A percentile compares a stretch with the other conserved stretches of the same genome.
phyloP scores from a whole-genome alignment of 306 rosid genomes.

The Begonia loranthoides region DNA sequence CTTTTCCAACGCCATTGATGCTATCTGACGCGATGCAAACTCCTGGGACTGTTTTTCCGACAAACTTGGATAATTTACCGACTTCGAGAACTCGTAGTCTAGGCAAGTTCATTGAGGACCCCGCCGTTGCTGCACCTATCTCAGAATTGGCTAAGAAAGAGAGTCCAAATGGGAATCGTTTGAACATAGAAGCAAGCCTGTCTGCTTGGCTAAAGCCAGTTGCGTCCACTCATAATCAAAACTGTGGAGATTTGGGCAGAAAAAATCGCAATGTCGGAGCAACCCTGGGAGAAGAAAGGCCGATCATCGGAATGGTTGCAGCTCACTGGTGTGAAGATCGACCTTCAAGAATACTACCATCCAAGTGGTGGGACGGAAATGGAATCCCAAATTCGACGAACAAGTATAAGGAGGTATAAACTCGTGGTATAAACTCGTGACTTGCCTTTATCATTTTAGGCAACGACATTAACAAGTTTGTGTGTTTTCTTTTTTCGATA shows the following conservation, averaged over 20 bases:
- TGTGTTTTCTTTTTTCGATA: slow-evolving; percentile 6
- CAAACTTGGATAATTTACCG: slow-evolving; percentile 22
- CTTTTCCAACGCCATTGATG: slow-evolving; percentile 69
- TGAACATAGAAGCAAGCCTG: slow-evolving; percentile 48
- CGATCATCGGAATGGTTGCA: slow-evolving; percentile 62
- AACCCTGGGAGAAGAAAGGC: slow-evolving; percentile 46
- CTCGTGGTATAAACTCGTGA: slow-evolving; percentile 2
- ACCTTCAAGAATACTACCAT: slow-evolving; percentile 33
- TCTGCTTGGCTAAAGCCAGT: slow-evolving; percentile 58
- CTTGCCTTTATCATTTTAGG: not conserved
- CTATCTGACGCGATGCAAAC: slow-evolving; percentile 84
- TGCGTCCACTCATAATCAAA: slow-evolving; percentile 12
- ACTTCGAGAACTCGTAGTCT: slow-evolving; percentile 35
- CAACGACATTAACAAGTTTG: too few species aligned
- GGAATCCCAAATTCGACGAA: slow-evolving; percentile 91
- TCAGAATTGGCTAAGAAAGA: slow-evolving; percentile 19
- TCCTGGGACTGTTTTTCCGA: slow-evolving; percentile 81
- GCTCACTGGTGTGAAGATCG: slow-evolving; percentile 64
- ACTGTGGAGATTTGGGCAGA: slow-evolving; percentile 15
- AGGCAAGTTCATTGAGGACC: slow-evolving; percentile 33
- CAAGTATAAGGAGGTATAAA: slow-evolving; percentile 89
- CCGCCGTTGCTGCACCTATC: slow-evolving; percentile 26
- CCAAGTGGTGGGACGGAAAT: slow-evolving; percentile 69
- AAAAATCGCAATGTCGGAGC: slow-evolving; percentile 20
- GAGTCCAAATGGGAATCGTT: slow-evolving; percentile 18